phyloP scores from a whole-genome alignment of 768 basidiomycete species.

The Gyrodon lividus region DNA sequence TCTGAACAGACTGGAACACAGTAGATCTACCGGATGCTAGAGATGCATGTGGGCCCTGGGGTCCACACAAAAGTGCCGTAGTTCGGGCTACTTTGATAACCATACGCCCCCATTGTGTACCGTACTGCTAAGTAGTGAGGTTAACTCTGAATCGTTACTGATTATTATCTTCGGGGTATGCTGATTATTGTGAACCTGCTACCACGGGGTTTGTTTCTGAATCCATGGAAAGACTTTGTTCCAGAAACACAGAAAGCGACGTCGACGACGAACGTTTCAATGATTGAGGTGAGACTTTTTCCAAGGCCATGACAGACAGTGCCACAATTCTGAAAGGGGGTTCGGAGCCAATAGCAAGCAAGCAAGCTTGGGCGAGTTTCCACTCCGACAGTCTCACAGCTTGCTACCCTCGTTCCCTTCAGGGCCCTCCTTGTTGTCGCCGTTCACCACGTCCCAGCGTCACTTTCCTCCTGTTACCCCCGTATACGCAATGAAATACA shows the following conservation, averaged over 20 bases:
- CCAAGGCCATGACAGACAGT: slow-evolving; percentile 3
- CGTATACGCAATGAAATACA: slow-evolving; percentile 71
- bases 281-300: not conserved
- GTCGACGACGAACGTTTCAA: slow-evolving; percentile 8
- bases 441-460: not conserved
- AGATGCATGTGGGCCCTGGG: too few species aligned
- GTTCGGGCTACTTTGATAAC: too few species aligned
- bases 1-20: too few species aligned
- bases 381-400: slow-evolving; percentile 7
- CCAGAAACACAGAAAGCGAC: too few species aligned
- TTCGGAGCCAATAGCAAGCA: slow-evolving; percentile 1
- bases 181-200: too few species aligned
- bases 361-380: not conserved
- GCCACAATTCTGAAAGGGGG: slow-evolving; percentile 18
- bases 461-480: not conserved
- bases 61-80: too few species aligned
- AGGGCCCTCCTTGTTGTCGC: slow-evolving; percentile 1
- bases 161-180: not conserved
- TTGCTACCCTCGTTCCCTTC: not conserved
- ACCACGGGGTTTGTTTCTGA: too few species aligned
- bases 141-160: not conserved
- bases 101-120: not conserved
- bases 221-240: too few species aligned
- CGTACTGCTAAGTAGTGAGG: not conserved
- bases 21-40: too few species aligned